Evolutionary conservation across 345 rosid species (phyloP).

Genomic region (Gossypium ekmanianum): DNA sequence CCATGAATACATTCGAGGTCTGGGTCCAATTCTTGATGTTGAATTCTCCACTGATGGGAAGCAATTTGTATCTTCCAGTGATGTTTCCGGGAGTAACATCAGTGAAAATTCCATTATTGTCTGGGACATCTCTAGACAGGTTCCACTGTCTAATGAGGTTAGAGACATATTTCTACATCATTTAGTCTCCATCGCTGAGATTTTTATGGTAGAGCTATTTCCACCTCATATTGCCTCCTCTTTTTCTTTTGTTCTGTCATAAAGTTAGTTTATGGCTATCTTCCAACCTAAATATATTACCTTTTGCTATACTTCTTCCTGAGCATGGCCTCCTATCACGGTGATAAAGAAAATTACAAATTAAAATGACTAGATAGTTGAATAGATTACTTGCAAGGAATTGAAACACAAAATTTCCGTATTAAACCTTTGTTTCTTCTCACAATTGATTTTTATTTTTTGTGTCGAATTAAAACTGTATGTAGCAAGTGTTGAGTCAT

Average conservation of each 20-base stretch:
- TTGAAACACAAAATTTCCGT: background rate
- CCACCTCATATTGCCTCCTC: constrained; percentile 5
- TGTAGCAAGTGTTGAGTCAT: background rate
- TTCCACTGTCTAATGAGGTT: constrained; percentile 90
- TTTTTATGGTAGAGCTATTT: constrained; percentile 10
- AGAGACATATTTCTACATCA: constrained; percentile 15
- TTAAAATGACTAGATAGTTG: background rate
- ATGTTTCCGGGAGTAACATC: constrained; percentile 61
- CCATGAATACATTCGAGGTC: constrained; percentile 50
- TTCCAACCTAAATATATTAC: background rate
- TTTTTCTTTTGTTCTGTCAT: background rate
- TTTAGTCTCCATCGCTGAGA: constrained; percentile 4
- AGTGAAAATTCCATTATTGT: constrained; percentile 75
- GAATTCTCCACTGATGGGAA: constrained; percentile 63
- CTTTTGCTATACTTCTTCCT: background rate
- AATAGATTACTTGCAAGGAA: background rate
- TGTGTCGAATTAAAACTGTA: background rate
- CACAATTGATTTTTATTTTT: background rate
- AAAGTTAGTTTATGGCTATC: background rate
- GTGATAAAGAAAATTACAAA: background rate
- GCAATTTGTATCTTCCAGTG: constrained; percentile 74
- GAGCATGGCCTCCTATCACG: background rate
- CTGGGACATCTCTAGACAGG: constrained; percentile 69
- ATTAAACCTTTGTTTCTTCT: background rate
- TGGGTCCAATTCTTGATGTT: constrained; percentile 76